These are phyloP conservation scores for Jatropha podagrica DNA, from an alignment of 441 rosid genomes.

Conservation along the genomic window DNA sequence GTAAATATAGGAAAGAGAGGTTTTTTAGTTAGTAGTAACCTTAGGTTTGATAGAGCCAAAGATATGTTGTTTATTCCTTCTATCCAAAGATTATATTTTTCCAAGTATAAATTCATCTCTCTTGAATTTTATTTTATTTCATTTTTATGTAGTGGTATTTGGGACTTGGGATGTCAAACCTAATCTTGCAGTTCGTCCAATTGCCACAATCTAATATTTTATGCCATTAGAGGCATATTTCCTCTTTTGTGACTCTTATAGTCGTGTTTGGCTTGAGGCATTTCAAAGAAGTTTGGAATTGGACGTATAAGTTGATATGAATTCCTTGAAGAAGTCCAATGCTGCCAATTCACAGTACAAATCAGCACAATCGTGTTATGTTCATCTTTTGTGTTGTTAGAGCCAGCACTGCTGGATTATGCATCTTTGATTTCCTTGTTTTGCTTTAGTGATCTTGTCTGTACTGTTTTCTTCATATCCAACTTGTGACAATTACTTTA, in stretches of 20 bases:
- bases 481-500: too few species aligned
- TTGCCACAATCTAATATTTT: not conserved
- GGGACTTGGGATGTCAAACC: constrained; percentile 2
- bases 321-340: too few species aligned
- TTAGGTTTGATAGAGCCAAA: constrained; percentile 12
- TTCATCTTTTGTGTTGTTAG: too few species aligned
- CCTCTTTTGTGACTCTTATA: too few species aligned
- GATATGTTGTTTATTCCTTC: constrained; percentile 21
- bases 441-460: not conserved
- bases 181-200: not conserved
- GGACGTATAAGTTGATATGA: too few species aligned
- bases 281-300: too few species aligned
- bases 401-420: not conserved
- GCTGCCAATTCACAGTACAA: too few species aligned
- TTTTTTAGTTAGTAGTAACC: constrained; percentile 13
- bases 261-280: too few species aligned
- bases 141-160: not conserved
- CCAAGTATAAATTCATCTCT: constrained; percentile 15
- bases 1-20: constrained; percentile 17
- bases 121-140: not conserved
- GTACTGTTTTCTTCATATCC: not conserved
- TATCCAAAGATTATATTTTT: constrained; percentile 4
- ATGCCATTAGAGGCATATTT: not conserved
- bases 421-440: not conserved
- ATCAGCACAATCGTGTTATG: too few species aligned